Base-by-base conservation (phyloP, 202 grass and related monocot species). In the Panicum hallii region DNA sequence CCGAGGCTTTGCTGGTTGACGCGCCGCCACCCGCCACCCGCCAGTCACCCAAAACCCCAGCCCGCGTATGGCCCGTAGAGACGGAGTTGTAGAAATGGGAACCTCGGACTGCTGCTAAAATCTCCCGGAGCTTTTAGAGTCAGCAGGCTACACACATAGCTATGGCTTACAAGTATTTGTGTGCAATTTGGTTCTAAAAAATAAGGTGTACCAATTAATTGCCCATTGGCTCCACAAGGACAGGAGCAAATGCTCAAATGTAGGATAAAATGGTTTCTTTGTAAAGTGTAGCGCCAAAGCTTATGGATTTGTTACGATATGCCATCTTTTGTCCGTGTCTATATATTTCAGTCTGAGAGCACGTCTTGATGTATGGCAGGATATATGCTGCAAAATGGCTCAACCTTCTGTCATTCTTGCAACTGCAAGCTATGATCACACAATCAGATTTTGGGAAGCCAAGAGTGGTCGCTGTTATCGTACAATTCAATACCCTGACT, bases 351-450 rank as follows among this genome's bases (percentile, higher is more conserved):
- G 63, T 45, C 67, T 77, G 26, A 75, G 62, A 32, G 19, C 22
- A 5, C 34, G 16, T 74, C 47, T 58, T 77, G 15, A 63, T 72
- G 20, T 80, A 77, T 77, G 62, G 53, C 84, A 87, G 89, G 69
- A 8, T 23, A 60, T 30, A 73, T 38, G 40, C 85, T 53, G 67
- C 22, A 56, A 75, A 76, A 94, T 95, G 93, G 84, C 84, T 67
- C 96, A 98, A 86, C 89, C 97, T 80, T 92, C 89, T 80, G 97
- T 99, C n/a, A 91, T 99, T 77, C 93, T 99, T 40, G 96, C 96
- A 4, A 99, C 96, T 17, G 93, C 93, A 48, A 94, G 96, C 63
- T 99, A 99, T 84, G 96, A 99, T 61, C 96, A 99, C 75, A 91
- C 96, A 64, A 99, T 99, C 76, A 86, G 86, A 86, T 99, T 99